A percentile compares a stretch with the other conserved stretches of the same genome.
Conservation (phyloP, 805 yeast genomes). For the Kuraishia piskuri region DNA sequence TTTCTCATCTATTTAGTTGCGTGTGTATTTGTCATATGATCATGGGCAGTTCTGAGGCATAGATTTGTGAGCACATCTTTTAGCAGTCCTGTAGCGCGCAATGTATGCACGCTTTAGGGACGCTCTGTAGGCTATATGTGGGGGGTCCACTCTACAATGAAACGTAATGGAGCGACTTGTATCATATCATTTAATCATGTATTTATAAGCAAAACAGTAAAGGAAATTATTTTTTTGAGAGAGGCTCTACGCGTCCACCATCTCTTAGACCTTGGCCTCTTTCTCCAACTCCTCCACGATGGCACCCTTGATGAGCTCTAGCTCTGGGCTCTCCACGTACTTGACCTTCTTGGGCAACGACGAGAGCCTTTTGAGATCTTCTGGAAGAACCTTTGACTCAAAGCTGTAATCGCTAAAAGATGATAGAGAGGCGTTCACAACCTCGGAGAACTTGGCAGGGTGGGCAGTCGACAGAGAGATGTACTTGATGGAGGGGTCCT, state of each 20-base stretch:
- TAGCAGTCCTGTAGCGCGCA: too few relatives aligned
- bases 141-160: too few relatives aligned
- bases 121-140: too few relatives aligned
- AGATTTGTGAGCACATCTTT: too few relatives aligned
- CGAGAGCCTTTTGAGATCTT: conserved; percentile 67
- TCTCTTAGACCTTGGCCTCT: conserved; percentile 17
- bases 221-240: not conserved
- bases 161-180: too few relatives aligned
- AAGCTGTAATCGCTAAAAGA: conserved; percentile 70
- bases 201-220: not conserved
- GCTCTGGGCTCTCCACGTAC: conserved; percentile 61
- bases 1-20: too few relatives aligned
- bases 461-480: conserved; percentile 94
- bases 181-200: not conserved
- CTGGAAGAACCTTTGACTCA: conserved; percentile 83
- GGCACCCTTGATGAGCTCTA: conserved; percentile 64
- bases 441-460: conserved; percentile 97
- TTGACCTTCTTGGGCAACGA: conserved; percentile 67
- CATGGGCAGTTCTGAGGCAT: too few relatives aligned
- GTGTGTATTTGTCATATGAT: too few relatives aligned
- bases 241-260: not conserved
- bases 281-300: conserved; percentile 64
- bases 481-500: conserved; percentile 31
- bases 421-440: conserved; percentile 74
- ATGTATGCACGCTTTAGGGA: too few relatives aligned